These are phyloP conservation scores for Abrus pulchellus DNA, from an alignment of 306 rosid genomes.

Conservation along the genomic window DNA sequence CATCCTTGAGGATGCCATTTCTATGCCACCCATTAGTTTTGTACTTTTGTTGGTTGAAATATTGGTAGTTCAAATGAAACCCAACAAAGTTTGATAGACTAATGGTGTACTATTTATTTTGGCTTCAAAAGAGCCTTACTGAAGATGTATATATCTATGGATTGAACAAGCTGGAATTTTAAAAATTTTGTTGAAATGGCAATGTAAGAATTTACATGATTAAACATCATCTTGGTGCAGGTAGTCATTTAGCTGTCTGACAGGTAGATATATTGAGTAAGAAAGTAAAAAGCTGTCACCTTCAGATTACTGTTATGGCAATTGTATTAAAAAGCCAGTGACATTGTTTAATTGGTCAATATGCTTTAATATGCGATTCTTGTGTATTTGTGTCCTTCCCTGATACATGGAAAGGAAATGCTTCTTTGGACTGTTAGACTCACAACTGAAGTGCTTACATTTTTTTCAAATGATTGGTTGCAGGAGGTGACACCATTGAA, in stretches of 20 bases:
- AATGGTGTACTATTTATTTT: slow-evolving; percentile 16
- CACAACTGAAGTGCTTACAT: slow-evolving; percentile 17
- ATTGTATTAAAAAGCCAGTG: slow-evolving; percentile 27
- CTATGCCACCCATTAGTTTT: slow-evolving; percentile 30
- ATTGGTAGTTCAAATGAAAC: slow-evolving; percentile 28
- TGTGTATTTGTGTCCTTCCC: slow-evolving; percentile 33
- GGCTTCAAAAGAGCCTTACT: slow-evolving; percentile 21
- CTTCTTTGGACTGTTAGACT: slow-evolving; percentile 35
- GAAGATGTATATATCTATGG: slow-evolving; percentile 27
- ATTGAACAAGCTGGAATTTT: slow-evolving; percentile 32
- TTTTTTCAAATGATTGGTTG: slow-evolving; percentile 50
- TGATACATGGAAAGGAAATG: slow-evolving; percentile 35
- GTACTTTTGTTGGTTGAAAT: slow-evolving; percentile 18
- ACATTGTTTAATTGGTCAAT: slow-evolving; percentile 43
- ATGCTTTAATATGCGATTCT: slow-evolving; percentile 33
- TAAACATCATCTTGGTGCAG: slow-evolving; percentile 15
- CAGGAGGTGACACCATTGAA: slow-evolving; percentile 98
- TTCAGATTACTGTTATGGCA: slow-evolving; percentile 19
- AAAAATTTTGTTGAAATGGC: not conserved
- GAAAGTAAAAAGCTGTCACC: slow-evolving; percentile 20
- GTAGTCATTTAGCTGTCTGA: slow-evolving; percentile 27
- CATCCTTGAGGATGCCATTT: slow-evolving; percentile 25
- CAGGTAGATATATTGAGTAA: not conserved
- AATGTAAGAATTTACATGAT: slow-evolving; percentile 35
- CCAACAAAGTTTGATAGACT: slow-evolving; percentile 23